Base-by-base conservation (phyloP, 345 rosid species). In the Trapa bicornis region DNA sequence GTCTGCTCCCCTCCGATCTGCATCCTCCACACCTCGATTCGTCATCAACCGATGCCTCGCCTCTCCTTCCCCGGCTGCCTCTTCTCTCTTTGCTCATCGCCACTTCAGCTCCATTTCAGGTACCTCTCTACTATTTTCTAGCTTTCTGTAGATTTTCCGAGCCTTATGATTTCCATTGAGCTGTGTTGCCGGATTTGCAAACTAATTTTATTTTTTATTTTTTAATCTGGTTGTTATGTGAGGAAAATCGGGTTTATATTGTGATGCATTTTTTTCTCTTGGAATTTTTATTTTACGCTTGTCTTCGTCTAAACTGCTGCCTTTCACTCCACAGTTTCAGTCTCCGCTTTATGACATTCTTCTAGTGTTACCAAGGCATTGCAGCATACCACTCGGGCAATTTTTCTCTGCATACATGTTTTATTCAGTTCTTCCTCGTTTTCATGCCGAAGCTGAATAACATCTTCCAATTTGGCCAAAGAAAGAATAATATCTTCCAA, bases 61-160 rank as follows among this genome's bases (percentile, higher is more conserved):
- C 75, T 65, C 79, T 68, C 75, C 80, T 11, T 72, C 82, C 38
- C 69, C 83, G 52, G 73, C 75, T 52, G 72, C 74, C 45, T 54
- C 69, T 67, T 72, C 72, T 63, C 62, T 76, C 63, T 42, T 72
- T 52, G n/a, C 72, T 73, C 84, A 33, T 33, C 63, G 85, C 64
- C 71, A 56, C 70, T 86, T 84, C 84, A 75, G 83, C 72, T 37
- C 76, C 39, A 81, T 68, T 6, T 71, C 92, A 76, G 94, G 93
- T 88, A 6, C 60, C 60, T 54, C 60, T 54, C 60, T 22, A 6
- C 60, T 53, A 3, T 53, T 2, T 45, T 45, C 11, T 7, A 11
- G 56, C n/a, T 50, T 50, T 50, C 56, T 16, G 5, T 17, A 50
- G 22, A 17, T 50, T 50, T 50, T 50, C 22, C 56, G 22, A 22